Evolutionary conservation across 108 stramenopile genomes (phyloP), one percentile per base, ranked within the genome.

Genomic region (Fragilariopsis cylindrus): DNA sequence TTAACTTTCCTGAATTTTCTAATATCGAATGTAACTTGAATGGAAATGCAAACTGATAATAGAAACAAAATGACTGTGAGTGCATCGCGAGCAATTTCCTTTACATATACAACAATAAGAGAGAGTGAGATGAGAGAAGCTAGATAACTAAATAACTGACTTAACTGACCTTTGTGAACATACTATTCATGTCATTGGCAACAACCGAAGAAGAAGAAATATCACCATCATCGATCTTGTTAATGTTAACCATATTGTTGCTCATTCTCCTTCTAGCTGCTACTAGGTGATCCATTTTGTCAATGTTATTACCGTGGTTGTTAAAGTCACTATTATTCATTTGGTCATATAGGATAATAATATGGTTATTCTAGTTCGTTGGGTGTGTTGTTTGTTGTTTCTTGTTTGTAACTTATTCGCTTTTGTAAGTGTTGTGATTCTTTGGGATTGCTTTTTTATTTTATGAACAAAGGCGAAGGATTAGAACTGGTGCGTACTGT

Each of bases 1-100:
- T 72, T 18, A 63, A 77, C 13, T 86, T 71, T 5, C 69, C 78
- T 42, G 71, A 66, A 40, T 71, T 71, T 5, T 77, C 78, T 47
- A 90, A 76, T 71, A 90, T 86, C n/a, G 80, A 76, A 57, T 90
- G 85, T 62, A 90, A 71, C 54, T 86, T 88, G 54, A 53, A 73
- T 41, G 80, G 80, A 68, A 91, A 92, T 7, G 86, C 82, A 45
- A 74, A 74, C 46, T 60, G 58, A 57, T 19, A 18, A n/a, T 7
- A n/a, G 57, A 18, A 57, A 7, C 7, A 15, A 57, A 57, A 57
- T 15, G 57, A 18, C 57, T 19, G 57, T 7, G 57, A 57, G 21
- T 15, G 13, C 16, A 57, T 19, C 50, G 13, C 12, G 50, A 52
- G 9, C 50, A 13, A 57, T 18, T n/a, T 19, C 57, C 2, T 18